Percentiles rank a stretch among this genome's conserved stretches.
These are phyloP conservation scores for Agapanthus africanus DNA, from an alignment of 106 monocot species.

Conservation along the genomic window DNA sequence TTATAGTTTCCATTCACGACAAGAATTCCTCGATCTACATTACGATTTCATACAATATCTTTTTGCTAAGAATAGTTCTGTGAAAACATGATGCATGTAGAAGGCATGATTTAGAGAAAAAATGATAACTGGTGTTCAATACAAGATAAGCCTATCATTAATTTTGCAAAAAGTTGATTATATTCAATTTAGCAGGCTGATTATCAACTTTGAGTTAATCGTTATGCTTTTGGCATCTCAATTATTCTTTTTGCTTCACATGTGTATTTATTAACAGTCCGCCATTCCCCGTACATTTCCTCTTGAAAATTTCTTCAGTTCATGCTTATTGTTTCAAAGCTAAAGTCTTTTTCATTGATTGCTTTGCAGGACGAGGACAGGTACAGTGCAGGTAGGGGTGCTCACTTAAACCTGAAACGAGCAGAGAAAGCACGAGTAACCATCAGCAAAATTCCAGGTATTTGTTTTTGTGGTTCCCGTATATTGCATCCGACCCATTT, in stretches of 20 bases:
- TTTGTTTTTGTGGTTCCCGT: background rate
- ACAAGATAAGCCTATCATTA: background rate
- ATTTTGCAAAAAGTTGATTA: conserved; percentile 1
- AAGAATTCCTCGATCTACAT: background rate
- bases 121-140: too few species aligned
- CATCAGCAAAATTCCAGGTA: conserved; percentile 80
- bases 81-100: background rate
- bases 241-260: too few species aligned
- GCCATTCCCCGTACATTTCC: background rate
- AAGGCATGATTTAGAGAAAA: too few species aligned
- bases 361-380: conserved; percentile 56
- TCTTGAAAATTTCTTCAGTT: background rate
- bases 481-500: background rate
- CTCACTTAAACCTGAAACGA: conserved; percentile 80
- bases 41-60: background rate
- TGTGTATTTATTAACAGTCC: too few species aligned
- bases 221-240: background rate
- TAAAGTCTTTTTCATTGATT: background rate
- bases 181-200: background rate
- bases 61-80: background rate
- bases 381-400: conserved; percentile 66
- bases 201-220: background rate
- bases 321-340: background rate
- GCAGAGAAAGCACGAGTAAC: conserved; percentile 83
- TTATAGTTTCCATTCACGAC: background rate